Evolutionary conservation across 805 yeast species (phyloP).

Genomic region (Torulaspora quercuum): DNA sequence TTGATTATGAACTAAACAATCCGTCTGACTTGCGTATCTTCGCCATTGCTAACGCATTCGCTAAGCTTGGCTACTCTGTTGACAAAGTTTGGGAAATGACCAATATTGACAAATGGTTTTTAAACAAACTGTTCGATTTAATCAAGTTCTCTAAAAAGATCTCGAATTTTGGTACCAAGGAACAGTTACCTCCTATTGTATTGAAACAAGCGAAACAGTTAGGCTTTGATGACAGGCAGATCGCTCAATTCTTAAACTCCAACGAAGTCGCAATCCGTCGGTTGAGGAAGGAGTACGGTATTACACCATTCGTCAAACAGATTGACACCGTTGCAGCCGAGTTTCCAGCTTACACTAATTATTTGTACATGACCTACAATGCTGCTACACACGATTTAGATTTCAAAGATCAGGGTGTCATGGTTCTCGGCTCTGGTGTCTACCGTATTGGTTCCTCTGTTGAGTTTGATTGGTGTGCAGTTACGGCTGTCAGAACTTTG

Average conservation of each 20-base stretch:
- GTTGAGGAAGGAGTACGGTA: conserved; percentile 79
- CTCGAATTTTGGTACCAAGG: conserved; percentile 50
- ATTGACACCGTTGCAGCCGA: conserved; percentile 99
- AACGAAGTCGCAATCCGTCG: conserved; percentile 92
- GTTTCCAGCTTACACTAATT: conserved; percentile 95
- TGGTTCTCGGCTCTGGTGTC: conserved; percentile 97
- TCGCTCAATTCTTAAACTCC: conserved; percentile 82
- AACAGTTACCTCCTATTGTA: conserved; percentile 55
- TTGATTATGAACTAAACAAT: conserved; percentile 88
- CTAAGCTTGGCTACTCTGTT: conserved; percentile 76
- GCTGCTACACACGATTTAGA: conserved; percentile 82
- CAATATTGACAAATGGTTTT: conserved; percentile 93
- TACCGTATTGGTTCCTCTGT: conserved; percentile 98
- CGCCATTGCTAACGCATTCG: conserved; percentile 92
- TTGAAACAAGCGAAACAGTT: conserved; percentile 89
- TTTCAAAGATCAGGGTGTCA: conserved; percentile 90
- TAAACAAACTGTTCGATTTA: conserved; percentile 75
- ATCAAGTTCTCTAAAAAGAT: conserved; percentile 67
- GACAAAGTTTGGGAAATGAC: conserved; percentile 89
- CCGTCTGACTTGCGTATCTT: conserved; percentile 97
- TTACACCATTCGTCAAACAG: conserved; percentile 90
- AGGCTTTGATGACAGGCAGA: conserved; percentile 95
- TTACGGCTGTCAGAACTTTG: conserved; percentile 89
- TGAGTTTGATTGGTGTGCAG: conserved; percentile 99
- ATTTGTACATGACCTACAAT: conserved; percentile 90